phyloP scores from a whole-genome alignment of 352 stramenopile species.

The Globisporangium paroecandrum region DNA sequence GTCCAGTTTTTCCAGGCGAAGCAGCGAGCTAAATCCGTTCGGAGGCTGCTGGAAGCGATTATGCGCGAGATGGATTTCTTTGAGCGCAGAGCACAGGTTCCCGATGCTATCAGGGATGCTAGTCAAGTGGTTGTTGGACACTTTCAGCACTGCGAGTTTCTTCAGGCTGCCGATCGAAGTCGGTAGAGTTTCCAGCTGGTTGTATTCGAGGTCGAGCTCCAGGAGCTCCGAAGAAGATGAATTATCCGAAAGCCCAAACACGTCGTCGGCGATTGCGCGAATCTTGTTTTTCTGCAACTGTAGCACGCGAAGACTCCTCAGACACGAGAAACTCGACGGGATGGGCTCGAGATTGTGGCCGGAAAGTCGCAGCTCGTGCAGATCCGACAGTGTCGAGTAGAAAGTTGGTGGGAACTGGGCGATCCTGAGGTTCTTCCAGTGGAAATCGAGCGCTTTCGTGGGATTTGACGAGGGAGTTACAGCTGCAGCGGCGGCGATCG shows the following conservation, averaged over 20 bases:
- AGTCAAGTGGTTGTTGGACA: constrained; percentile 45
- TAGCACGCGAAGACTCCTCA: constrained; percentile 47
- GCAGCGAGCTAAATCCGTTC: constrained; percentile 24
- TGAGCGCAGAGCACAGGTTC: constrained; percentile 26
- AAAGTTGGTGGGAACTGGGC: constrained; percentile 43
- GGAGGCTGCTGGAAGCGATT: constrained; percentile 45
- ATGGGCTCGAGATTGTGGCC: constrained; percentile 46
- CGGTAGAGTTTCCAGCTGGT: constrained; percentile 41
- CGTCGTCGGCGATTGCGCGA: constrained; percentile 32
- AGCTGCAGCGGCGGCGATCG: constrained; percentile 29
- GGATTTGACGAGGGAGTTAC: constrained; percentile 16
- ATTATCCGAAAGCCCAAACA: constrained; percentile 26
- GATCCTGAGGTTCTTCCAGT: constrained; percentile 62
- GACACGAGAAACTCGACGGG: constrained; percentile 30
- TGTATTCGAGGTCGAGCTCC: constrained; percentile 70
- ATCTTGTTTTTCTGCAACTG: constrained; percentile 67
- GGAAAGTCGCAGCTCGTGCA: constrained; percentile 61
- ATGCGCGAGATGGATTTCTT: constrained; percentile 45
- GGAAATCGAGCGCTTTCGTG: constrained; percentile 41
- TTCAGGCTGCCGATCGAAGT: constrained; percentile 36
- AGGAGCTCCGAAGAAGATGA: constrained; percentile 26
- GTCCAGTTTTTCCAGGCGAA: constrained; percentile 41
- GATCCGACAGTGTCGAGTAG: constrained; percentile 33
- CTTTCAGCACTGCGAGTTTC: constrained; percentile 39
- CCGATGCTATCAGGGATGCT: constrained; percentile 36